Percentiles rank a stretch among this genome's conserved stretches.
Conservation (phyloP, 169 alveolate genomes). For the Cardiosporidium cionae region DNA sequence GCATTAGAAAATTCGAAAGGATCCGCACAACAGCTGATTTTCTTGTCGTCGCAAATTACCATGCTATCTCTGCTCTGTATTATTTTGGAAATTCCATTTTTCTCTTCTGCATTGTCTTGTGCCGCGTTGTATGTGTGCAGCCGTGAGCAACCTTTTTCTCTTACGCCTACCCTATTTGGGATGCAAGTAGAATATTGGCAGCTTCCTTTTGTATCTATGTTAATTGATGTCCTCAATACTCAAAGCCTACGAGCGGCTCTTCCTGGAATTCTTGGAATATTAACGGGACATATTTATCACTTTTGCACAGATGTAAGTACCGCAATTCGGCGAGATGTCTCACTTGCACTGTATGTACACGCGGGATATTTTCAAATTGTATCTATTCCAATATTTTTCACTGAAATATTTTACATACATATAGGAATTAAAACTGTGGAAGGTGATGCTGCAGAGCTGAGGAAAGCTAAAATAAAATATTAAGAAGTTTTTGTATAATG, state of each 20-base stretch:
- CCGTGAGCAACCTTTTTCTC: neutral
- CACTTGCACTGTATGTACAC: too few species aligned
- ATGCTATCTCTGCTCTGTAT: neutral
- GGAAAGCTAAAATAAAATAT: too few species aligned
- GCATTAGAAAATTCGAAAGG: neutral
- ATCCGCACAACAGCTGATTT: neutral
- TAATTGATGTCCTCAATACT: constrained; percentile 11
- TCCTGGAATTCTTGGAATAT: constrained; percentile 16
- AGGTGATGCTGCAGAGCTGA: too few species aligned
- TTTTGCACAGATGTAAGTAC: constrained; percentile 9
- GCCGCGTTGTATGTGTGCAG: neutral
- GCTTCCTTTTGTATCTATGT: neutral
- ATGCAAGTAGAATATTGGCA: neutral
- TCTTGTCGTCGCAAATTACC: neutral
- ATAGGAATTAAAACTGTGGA: too few species aligned
- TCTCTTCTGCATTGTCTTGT: neutral
- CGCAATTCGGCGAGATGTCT: too few species aligned
- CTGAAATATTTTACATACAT: too few species aligned
- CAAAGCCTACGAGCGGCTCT: constrained; percentile 7
- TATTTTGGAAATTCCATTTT: constrained; percentile 3
- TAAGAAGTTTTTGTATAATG: too few species aligned
- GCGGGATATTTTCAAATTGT: too few species aligned
- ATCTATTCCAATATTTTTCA: too few species aligned
- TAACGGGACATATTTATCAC: constrained; percentile 8
- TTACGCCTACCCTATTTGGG: neutral